Conservation (phyloP, 23 red algal species). For the Gracilaria gracilis region DNA sequence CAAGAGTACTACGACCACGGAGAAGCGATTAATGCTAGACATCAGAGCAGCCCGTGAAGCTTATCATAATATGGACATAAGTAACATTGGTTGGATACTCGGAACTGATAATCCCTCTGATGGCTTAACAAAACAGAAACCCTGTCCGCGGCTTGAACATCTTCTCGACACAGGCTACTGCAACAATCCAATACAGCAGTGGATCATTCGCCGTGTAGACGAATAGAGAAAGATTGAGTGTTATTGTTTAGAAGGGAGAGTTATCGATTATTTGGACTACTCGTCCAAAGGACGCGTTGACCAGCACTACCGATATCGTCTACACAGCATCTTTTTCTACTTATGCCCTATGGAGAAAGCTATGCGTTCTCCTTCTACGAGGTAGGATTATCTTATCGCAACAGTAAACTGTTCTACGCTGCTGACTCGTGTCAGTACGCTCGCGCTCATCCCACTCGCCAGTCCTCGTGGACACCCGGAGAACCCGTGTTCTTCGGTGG, state of each 20-base stretch:
- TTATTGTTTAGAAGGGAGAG: neutral
- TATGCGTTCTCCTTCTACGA: neutral
- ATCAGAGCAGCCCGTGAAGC: neutral
- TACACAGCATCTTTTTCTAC: neutral
- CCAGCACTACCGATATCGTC: neutral
- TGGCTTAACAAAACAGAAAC: neutral
- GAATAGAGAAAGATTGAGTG: neutral
- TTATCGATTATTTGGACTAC: neutral
- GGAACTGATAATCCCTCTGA: neutral
- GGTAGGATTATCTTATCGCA: neutral
- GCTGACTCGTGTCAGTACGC: neutral
- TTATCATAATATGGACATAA: neutral
- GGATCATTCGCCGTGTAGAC: neutral
- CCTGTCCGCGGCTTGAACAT: neutral
- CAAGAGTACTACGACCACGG: neutral
- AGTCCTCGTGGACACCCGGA: neutral
- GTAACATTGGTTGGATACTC: neutral
- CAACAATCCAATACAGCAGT: neutral
- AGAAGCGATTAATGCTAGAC: constrained; percentile 2
- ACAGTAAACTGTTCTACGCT: constrained; percentile 4
- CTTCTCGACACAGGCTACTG: neutral
- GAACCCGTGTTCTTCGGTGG: neutral
- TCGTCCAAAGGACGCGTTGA: too few species aligned
- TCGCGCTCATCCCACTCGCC: neutral
- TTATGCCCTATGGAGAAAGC: neutral